Evolutionary conservation across 2,329 filamentous ascomycete species (phyloP).

Genomic region (Cordyceps fumosorosea): DNA sequence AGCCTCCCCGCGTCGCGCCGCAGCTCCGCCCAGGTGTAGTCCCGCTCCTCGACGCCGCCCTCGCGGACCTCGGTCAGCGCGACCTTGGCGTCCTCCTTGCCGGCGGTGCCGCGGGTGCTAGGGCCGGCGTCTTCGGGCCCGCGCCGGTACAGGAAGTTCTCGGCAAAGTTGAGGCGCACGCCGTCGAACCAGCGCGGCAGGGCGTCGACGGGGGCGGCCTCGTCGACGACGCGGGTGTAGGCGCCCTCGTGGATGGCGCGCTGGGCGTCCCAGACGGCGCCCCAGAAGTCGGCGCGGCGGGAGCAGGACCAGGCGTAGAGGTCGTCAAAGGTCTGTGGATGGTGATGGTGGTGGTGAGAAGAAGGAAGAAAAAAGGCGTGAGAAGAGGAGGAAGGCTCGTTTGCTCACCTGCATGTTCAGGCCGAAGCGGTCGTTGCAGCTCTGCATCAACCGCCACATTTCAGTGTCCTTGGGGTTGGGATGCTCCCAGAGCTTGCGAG

Average conservation of each 20-base stretch:
- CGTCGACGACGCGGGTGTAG: constrained; percentile 58
- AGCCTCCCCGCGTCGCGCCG: constrained; percentile 51
- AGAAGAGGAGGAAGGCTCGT: background rate
- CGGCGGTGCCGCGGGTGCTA: constrained; percentile 40
- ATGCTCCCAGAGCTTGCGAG: constrained; percentile 64
- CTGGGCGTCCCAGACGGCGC: constrained; percentile 52
- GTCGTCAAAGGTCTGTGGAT: constrained; percentile 55
- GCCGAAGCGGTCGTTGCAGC: constrained; percentile 51
- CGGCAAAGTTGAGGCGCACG: constrained; percentile 67
- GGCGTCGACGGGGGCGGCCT: constrained; percentile 59
- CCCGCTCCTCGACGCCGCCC: constrained; percentile 45
- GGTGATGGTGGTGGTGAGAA: background rate
- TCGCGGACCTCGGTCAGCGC: constrained; percentile 69
- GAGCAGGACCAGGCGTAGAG: constrained; percentile 64
- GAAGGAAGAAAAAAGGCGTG: background rate
- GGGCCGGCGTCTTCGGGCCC: constrained; percentile 30
- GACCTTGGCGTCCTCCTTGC: constrained; percentile 65
- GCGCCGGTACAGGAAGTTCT: constrained; percentile 66
- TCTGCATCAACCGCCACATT: constrained; percentile 63
- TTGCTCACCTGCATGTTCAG: constrained; percentile 49
- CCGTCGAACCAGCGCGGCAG: constrained; percentile 75
- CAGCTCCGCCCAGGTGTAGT: constrained; percentile 63
- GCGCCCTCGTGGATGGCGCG: constrained; percentile 57
- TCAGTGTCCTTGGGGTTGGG: constrained; percentile 52
- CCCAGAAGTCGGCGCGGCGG: constrained; percentile 58